A percentile compares a stretch with the other conserved stretches of the same genome.
phyloP scores from a whole-genome alignment of 2,329 filamentous ascomycete species.

The Biscogniauxia marginata region DNA sequence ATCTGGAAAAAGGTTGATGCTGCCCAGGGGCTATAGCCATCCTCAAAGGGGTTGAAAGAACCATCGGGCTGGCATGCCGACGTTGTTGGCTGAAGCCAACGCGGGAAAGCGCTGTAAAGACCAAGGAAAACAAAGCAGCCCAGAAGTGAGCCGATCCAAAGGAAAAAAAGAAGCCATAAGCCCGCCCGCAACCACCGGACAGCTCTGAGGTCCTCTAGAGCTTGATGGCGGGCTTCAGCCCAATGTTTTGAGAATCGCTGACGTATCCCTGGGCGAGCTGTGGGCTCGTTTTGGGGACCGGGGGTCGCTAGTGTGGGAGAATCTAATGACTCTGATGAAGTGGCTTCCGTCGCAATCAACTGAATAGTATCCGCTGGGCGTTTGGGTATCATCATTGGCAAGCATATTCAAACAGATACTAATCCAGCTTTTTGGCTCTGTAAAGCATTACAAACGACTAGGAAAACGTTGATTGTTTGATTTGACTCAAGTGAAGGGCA shows the following conservation, averaged over 20 bases:
- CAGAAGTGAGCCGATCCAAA: background rate
- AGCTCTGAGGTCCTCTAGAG: background rate
- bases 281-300: background rate
- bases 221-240: background rate
- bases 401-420: background rate
- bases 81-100: background rate
- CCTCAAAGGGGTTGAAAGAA: slow-evolving; percentile 7
- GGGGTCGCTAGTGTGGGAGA: background rate
- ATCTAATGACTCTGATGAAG: background rate
- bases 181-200: background rate
- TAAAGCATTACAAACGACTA: background rate
- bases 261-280: background rate
- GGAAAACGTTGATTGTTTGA: background rate
- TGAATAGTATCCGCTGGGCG: background rate
- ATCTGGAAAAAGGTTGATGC: slow-evolving; percentile 17
- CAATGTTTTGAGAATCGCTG: background rate
- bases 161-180: background rate
- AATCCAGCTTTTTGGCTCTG: background rate
- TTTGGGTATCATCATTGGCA: background rate
- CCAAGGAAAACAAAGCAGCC: background rate
- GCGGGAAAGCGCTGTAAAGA: background rate
- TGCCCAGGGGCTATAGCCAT: slow-evolving; percentile 10
- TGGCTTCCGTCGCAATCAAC: background rate
- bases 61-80: slow-evolving; percentile 15
- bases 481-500: background rate